A percentile compares a stretch with the other conserved stretches of the same genome.
Conservation (phyloP, 805 yeast species). For the Kodamaea lidongshanica region DNA sequence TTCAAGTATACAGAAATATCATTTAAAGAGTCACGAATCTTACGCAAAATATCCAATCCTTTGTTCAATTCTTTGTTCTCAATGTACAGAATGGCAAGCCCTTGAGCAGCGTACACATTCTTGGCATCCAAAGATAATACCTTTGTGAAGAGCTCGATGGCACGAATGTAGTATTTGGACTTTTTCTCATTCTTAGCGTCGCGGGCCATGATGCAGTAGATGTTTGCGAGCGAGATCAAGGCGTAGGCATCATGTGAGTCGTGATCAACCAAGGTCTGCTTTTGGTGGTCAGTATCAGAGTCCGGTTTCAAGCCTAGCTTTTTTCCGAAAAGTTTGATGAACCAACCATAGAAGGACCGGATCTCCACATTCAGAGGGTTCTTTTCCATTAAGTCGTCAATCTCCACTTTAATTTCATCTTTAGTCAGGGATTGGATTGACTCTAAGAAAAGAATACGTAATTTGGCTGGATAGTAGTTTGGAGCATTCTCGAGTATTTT, state of each 20-base stretch:
- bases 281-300: slow-evolving; percentile 72
- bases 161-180: slow-evolving; percentile 74
- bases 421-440: slow-evolving; percentile 33
- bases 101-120: slow-evolving; percentile 96
- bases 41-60: slow-evolving; percentile 82
- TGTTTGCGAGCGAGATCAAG: slow-evolving; percentile 80
- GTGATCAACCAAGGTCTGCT: slow-evolving; percentile 72
- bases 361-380: slow-evolving; percentile 67
- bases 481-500: slow-evolving; percentile 57
- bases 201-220: slow-evolving; percentile 76
- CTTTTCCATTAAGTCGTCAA: slow-evolving; percentile 47
- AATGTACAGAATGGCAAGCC: slow-evolving; percentile 87
- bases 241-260: slow-evolving; percentile 91
- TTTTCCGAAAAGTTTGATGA: slow-evolving; percentile 54
- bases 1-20: slow-evolving; percentile 80
- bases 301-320: slow-evolving; percentile 44
- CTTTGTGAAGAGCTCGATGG: slow-evolving; percentile 88
- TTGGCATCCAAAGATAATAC: slow-evolving; percentile 76
- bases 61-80: slow-evolving; percentile 69
- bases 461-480: slow-evolving; percentile 64
- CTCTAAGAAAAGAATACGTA: slow-evolving; percentile 62
- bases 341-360: slow-evolving; percentile 92
- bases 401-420: slow-evolving; percentile 45
- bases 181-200: slow-evolving; percentile 59
- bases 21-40: slow-evolving; percentile 82